Evolutionary conservation across 2,329 filamentous ascomycete species (phyloP), one percentile per base, ranked within the genome.

Genomic region (Verticillium albo-atrum): DNA sequence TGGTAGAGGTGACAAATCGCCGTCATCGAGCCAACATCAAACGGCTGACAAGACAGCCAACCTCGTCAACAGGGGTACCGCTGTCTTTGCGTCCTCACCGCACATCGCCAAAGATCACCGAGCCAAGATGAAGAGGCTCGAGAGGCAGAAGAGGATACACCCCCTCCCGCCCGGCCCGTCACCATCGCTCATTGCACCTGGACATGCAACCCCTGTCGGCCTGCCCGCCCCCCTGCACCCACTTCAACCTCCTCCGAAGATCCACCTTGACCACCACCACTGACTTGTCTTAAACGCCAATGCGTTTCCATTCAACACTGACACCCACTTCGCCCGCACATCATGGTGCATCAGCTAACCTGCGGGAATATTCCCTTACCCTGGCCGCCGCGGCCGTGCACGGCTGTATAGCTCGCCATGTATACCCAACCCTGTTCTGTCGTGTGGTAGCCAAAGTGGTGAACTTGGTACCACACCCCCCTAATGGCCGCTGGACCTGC

Each of bases 101-200:
- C 37, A 47, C 37, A 47, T 47, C 37, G 20, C 37, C n/a, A 47
- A 20, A 47, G 37, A 23, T 47, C n/a, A 47, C n/a, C 37, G n/a
- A 47, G 37, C 20, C 37, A 60, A 62, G 54, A 68, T 71, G 55
- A 71, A 69, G 65, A 66, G 66, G 30, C 64, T 61, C 15, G 67
- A 67, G 7, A 64, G 69, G 4, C 64, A 64, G 42, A 65, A 54
- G 34, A 59, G 52, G 37, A 47, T 47, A 47, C 37, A 47, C 37
- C 37, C 37, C 37, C 37, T 47, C 37, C 37, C 37, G 37, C 5
- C 37, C 37, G 37, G 37, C 37, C 37, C 37, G 37, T 47, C 37
- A 47, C 37, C 37, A 20, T 47, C 37, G 37, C 37, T 47, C 37
- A 47, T 47, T 47, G 37, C 37, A n/a, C 37, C 17, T 47, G 6